A percentile compares a stretch with the other conserved stretches of the same genome.
Conservation (phyloP, 2,329 filamentous ascomycete species). For the Daldinia sp. region DNA sequence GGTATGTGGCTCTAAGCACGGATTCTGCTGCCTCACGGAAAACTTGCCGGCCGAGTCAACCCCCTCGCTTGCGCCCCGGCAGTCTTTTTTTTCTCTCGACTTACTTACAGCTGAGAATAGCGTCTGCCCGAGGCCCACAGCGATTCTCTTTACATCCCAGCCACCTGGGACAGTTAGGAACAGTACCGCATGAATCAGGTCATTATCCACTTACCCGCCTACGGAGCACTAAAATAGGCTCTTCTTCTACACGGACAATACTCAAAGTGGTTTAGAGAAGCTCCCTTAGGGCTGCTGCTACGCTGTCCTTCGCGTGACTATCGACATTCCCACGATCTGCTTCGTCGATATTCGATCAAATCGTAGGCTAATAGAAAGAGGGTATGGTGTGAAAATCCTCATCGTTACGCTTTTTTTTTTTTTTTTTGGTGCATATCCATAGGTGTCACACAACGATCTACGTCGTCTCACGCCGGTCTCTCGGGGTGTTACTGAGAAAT, state of each 20-base stretch:
- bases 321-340: slow-evolving; percentile 6
- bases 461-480: slow-evolving; percentile 1
- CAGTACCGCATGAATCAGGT: slow-evolving; percentile 23
- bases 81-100: neutral
- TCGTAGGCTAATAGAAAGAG: neutral
- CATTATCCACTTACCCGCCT: slow-evolving; percentile 27
- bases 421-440: neutral
- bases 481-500: neutral
- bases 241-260: slow-evolving; percentile 19
- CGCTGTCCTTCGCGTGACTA: slow-evolving; percentile 8
- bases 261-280: slow-evolving; percentile 18
- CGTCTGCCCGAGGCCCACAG: slow-evolving; percentile 15
- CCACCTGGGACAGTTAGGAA: slow-evolving; percentile 8
- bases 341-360: slow-evolving; percentile 8
- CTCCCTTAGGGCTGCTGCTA: slow-evolving; percentile 11
- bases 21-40: slow-evolving; percentile 1
- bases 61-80: slow-evolving; percentile 4
- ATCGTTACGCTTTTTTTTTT: neutral
- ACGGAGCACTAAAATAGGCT: slow-evolving; percentile 22
- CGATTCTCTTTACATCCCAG: slow-evolving; percentile 13
- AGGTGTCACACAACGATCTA: neutral
- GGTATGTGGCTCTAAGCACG: neutral
- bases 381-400: neutral
- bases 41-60: slow-evolving; percentile 19
- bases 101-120: slow-evolving; percentile 18